Conservation (phyloP, 345 rosid genomes). For the Passiflora organensis region DNA sequence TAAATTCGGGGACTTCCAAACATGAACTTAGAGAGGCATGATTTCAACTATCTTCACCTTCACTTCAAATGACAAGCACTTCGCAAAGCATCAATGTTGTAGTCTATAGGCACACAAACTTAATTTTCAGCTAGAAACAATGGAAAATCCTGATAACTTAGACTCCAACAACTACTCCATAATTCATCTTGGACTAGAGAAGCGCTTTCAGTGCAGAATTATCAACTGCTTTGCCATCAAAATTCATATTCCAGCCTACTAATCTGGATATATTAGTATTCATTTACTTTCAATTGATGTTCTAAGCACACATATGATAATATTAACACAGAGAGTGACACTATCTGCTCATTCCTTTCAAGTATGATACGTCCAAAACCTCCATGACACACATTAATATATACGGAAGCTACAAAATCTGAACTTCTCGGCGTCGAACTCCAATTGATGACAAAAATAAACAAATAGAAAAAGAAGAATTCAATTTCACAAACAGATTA, state of each 20-base stretch:
- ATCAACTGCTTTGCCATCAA: no score
- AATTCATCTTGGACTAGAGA: no score
- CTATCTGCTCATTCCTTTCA: neutral
- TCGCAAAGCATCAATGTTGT: no score
- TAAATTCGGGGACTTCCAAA: neutral
- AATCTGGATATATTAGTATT: neutral
- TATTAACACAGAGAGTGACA: neutral
- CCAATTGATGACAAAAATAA: neutral
- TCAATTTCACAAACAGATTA: conserved; percentile 2
- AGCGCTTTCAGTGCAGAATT: no score
- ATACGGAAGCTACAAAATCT: neutral
- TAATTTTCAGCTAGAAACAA: neutral
- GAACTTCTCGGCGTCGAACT: neutral
- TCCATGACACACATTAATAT: neutral
- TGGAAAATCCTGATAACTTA: no score
- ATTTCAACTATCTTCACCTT: no score
- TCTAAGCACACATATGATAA: neutral
- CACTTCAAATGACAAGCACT: neutral
- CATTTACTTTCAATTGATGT: conserved; percentile 5
- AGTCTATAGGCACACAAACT: neutral
- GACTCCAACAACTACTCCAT: no score
- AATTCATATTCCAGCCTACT: neutral
- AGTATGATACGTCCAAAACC: no score
- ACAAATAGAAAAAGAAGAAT: neutral
- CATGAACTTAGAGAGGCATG: no score